phyloP scores from a whole-genome alignment of 257 asterid species.

The Capsicum baccatum region DNA sequence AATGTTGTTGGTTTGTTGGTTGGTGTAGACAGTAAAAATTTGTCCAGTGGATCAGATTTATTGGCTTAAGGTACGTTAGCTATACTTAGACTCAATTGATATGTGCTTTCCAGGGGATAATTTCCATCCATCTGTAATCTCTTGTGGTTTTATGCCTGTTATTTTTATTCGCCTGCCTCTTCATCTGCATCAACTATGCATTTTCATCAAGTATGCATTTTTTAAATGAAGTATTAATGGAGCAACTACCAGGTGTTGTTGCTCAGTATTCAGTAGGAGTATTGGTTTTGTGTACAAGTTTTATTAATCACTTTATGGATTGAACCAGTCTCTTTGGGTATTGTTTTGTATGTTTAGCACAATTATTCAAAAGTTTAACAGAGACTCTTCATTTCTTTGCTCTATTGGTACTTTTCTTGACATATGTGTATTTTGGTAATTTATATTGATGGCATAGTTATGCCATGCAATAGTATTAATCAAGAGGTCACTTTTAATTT shows the following conservation, averaged over 20 bases:
- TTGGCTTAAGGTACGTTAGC: not conserved
- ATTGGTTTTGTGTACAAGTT: not conserved
- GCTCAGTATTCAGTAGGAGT: not conserved
- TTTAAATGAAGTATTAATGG: not conserved
- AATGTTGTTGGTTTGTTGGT: not conserved
- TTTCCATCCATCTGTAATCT: too few relatives aligned
- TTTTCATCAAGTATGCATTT: slow-evolving; percentile 4
- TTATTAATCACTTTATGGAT: not conserved
- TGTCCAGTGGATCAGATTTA: not conserved
- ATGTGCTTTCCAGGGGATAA: not conserved
- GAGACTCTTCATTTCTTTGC: not conserved
- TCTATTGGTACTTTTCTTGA: not conserved
- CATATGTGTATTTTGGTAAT: not conserved
- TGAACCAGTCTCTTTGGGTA: not conserved
- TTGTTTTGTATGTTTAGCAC: not conserved
- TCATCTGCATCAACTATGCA: not conserved
- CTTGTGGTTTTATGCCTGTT: not conserved
- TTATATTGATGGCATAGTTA: not conserved
- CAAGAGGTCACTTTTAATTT: not conserved
- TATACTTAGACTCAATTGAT: not conserved
- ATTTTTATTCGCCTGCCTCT: not conserved
- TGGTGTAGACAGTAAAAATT: not conserved
- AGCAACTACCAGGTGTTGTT: not conserved
- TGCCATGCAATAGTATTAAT: not conserved
- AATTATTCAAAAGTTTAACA: not conserved